Conservation (phyloP, 805 yeast species). For the Saccharomycopsis fibuligera region DNA sequence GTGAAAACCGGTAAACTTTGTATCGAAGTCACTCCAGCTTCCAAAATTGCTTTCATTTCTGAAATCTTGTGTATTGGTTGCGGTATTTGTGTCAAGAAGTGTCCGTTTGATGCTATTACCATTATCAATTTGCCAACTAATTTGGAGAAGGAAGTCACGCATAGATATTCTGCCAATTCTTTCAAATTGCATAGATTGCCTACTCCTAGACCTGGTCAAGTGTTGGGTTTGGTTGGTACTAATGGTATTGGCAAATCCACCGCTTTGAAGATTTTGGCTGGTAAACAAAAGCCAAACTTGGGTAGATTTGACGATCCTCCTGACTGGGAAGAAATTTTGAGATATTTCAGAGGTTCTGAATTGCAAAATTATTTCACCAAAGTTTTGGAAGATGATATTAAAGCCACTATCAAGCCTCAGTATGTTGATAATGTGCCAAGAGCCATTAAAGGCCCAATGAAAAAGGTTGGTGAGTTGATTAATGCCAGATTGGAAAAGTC, state of each 20-base stretch:
- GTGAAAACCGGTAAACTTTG: conserved; percentile 96
- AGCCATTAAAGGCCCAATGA: conserved; percentile 86
- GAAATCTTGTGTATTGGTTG: conserved; percentile 96
- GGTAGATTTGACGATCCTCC: conserved; percentile 96
- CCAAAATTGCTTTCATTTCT: conserved; percentile 90
- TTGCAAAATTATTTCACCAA: conserved; percentile 94
- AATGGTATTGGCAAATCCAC: conserved; percentile 99
- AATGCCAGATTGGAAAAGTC: conserved; percentile 69
- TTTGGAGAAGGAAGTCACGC: conserved; percentile 86
- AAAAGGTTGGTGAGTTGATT: conserved; percentile 79
- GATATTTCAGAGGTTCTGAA: conserved; percentile 92
- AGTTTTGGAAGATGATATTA: conserved; percentile 86
- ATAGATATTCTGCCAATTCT: conserved; percentile 95
- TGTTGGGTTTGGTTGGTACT: conserved; percentile 93
- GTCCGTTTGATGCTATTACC: conserved; percentile 96
- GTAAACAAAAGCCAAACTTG: conserved; percentile 94
- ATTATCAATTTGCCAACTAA: conserved; percentile 96
- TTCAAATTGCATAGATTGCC: conserved; percentile 96
- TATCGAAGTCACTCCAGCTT: conserved; percentile 88
- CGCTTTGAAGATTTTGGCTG: conserved; percentile 92
- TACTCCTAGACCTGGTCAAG: conserved; percentile 98
- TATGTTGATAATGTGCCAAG: conserved; percentile 97
- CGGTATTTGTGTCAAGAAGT: conserved; percentile 98
- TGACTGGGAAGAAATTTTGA: conserved; percentile 91
- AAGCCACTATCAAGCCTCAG: conserved; percentile 98